A percentile compares a stretch with the other conserved stretches of the same genome.
Evolutionary conservation across 2,329 filamentous ascomycete species (phyloP).

Genomic region (Neofusicoccum sp.): DNA sequence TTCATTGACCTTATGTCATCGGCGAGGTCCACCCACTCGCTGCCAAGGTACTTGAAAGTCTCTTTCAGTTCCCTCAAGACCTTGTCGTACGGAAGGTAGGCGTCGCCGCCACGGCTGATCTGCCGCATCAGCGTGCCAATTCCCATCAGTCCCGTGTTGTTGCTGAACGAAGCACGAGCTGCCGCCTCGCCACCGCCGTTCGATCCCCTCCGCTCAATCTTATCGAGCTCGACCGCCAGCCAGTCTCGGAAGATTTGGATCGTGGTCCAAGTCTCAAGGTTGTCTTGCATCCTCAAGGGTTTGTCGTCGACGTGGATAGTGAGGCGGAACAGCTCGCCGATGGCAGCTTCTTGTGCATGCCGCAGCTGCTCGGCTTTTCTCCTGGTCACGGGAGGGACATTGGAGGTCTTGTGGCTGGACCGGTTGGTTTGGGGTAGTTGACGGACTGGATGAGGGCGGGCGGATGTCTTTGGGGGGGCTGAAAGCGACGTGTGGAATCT

Average conservation of each 20-base stretch:
- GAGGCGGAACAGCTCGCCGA: conserved; percentile 29
- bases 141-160: conserved; percentile 10
- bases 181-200: background rate
- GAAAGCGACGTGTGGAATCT: no score
- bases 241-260: conserved; percentile 35
- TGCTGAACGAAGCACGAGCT: background rate
- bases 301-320: conserved; percentile 21
- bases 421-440: no score
- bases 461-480: no score
- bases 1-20: conserved; percentile 30
- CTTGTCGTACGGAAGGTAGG: conserved; percentile 30
- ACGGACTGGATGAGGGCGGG: no score
- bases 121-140: conserved; percentile 29
- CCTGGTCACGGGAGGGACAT: conserved; percentile 19
- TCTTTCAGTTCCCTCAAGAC: conserved; percentile 22
- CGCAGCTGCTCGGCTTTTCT: conserved; percentile 23
- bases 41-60: conserved; percentile 19
- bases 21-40: conserved; percentile 23
- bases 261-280: conserved; percentile 28
- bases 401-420: background rate
- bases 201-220: background rate
- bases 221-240: conserved; percentile 24
- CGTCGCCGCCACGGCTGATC: conserved; percentile 28
- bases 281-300: conserved; percentile 1
- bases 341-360: conserved; percentile 19